Conservation (phyloP, 306 rosid genomes). For the Rosa lucieae region DNA sequence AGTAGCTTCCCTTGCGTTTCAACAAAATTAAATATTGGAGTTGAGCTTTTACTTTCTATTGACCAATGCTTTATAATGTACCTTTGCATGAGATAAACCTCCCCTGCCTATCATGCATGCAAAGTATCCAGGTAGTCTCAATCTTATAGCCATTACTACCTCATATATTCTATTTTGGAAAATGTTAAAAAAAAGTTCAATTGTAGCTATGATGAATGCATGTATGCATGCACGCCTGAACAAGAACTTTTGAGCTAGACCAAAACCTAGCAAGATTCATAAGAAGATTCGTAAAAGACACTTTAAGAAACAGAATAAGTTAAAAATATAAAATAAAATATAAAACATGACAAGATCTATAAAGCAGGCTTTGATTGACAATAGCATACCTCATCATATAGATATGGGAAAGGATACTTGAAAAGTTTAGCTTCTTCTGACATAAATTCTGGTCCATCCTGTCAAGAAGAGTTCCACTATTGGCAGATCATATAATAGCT, state of each 20-base stretch:
- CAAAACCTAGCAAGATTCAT: slow-evolving; percentile 1
- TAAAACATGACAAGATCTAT: not conserved
- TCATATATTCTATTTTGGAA: not conserved
- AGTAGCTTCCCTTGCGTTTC: not conserved
- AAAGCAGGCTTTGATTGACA: slow-evolving; percentile 14
- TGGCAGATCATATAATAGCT: slow-evolving; percentile 38
- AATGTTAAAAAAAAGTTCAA: not conserved
- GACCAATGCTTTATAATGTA: not conserved
- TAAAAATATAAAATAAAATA: not conserved
- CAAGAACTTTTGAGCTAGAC: not conserved
- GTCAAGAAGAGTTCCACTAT: slow-evolving; percentile 49
- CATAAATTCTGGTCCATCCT: slow-evolving; percentile 95
- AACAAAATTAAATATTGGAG: not conserved
- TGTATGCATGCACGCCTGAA: slow-evolving; percentile 3
- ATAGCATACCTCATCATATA: slow-evolving; percentile 71
- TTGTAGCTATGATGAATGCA: not conserved
- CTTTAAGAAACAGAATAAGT: not conserved
- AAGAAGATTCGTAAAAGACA: not conserved
- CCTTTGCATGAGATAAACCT: not conserved
- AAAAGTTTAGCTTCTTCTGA: slow-evolving; percentile 80
- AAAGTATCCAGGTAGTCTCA: not conserved
- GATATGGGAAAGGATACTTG: slow-evolving; percentile 85
- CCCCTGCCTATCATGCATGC: not conserved
- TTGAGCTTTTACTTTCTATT: not conserved
- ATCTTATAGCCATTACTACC: not conserved